Conservation (phyloP, 352 stramenopile genomes). For the Pythium phragmiticola region DNA sequence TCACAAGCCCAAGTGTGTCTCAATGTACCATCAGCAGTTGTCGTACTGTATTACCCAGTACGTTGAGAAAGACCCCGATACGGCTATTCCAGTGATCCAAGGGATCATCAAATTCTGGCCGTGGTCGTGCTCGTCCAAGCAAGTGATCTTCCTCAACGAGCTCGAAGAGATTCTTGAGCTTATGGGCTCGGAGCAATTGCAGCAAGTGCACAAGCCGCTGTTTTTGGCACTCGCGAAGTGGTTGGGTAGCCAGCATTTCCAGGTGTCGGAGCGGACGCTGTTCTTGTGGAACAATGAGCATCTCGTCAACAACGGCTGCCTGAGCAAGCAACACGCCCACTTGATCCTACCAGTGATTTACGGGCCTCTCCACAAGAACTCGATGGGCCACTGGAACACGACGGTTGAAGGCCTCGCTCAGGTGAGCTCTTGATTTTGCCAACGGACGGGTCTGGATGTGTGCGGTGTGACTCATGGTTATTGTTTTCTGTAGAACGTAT, state of each 20-base stretch:
- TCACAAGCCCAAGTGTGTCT: slow-evolving; percentile 94
- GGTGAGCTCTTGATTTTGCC: slow-evolving; percentile 20
- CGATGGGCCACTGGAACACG: slow-evolving; percentile 95
- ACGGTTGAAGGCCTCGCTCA: slow-evolving; percentile 92
- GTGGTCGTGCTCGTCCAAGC: slow-evolving; percentile 87
- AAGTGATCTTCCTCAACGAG: slow-evolving; percentile 97
- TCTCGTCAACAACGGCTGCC: slow-evolving; percentile 92
- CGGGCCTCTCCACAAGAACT: slow-evolving; percentile 82
- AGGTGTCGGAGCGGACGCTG: slow-evolving; percentile 95
- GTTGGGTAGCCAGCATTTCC: slow-evolving; percentile 95
- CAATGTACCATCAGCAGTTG: slow-evolving; percentile 97
- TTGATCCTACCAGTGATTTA: slow-evolving; percentile 97
- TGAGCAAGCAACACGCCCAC: slow-evolving; percentile 91
- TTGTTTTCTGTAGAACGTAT: slow-evolving; percentile 44
- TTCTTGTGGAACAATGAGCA: slow-evolving; percentile 99
- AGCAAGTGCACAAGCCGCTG: slow-evolving; percentile 69
- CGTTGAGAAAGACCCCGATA: slow-evolving; percentile 98
- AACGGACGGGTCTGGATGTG: neutral
- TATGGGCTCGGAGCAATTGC: slow-evolving; percentile 82
- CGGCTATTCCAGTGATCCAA: slow-evolving; percentile 92
- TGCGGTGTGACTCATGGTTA: neutral
- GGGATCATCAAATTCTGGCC: slow-evolving; percentile 95
- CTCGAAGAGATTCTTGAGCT: slow-evolving; percentile 98
- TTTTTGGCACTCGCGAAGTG: slow-evolving; percentile 82
- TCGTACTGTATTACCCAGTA: slow-evolving; percentile 99